A percentile compares a stretch with the other conserved stretches of the same genome.
These are phyloP conservation scores for Fusarium heterosporum DNA, from an alignment of 2,329 filamentous ascomycete genomes.

Conservation along the genomic window DNA sequence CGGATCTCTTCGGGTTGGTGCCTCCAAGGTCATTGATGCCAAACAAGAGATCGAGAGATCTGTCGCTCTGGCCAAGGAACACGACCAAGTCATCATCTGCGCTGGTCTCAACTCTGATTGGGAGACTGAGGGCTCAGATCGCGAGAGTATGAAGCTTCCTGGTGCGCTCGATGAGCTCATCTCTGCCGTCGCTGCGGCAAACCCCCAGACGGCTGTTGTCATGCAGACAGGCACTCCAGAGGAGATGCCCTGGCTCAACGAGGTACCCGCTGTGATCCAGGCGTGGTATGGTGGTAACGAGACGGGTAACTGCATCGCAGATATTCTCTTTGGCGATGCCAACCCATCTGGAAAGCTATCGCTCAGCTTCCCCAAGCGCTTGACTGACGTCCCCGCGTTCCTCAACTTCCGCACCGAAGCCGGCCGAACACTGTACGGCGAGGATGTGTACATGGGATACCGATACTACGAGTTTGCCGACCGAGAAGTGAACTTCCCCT, in stretches of 20 bases:
- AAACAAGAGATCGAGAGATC: constrained; percentile 73
- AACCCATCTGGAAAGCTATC: constrained; percentile 82
- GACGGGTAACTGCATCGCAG: constrained; percentile 82
- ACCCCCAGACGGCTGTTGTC: constrained; percentile 77
- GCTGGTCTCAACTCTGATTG: constrained; percentile 83
- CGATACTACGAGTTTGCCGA: constrained; percentile 81
- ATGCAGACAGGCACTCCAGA: constrained; percentile 83
- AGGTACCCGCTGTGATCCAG: constrained; percentile 72
- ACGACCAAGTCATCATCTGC: constrained; percentile 82
- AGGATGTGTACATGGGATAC: constrained; percentile 85
- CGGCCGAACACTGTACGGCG: constrained; percentile 78
- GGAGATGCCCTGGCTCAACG: constrained; percentile 74
- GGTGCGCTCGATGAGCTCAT: constrained; percentile 78
- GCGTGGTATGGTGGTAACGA: constrained; percentile 93
- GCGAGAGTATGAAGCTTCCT: constrained; percentile 82
- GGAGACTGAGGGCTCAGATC: constrained; percentile 83
- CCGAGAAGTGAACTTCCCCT: constrained; percentile 75
- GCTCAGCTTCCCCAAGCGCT: constrained; percentile 74
- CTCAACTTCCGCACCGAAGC: constrained; percentile 79
- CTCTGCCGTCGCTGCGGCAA: constrained; percentile 71
- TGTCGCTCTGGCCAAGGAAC: constrained; percentile 73
- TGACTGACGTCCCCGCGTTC: constrained; percentile 80
- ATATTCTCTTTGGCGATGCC: constrained; percentile 78
- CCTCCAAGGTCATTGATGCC: constrained; percentile 67
- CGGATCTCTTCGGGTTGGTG: constrained; percentile 72